Base-by-base conservation (phyloP, 2,329 filamentous ascomycete species). In the Xylaria sp. region DNA sequence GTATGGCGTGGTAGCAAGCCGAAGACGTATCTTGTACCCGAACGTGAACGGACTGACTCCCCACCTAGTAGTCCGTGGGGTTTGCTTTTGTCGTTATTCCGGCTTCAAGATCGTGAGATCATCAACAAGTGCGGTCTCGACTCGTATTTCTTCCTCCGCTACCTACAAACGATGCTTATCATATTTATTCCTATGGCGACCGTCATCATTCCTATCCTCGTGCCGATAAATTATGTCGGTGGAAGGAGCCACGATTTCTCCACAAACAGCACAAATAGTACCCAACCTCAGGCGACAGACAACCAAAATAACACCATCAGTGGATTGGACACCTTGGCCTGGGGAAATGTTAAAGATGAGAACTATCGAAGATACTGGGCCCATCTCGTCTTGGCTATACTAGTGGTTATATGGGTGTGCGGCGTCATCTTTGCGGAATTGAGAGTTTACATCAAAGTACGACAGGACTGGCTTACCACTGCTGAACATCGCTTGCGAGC, bases 51-150 rank as follows among this genome's bases (percentile, higher is more conserved):
- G 73, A 94, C 93, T 8, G 86, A 90, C n/a, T 83, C 92, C 0
- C 92, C 93, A 1, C 92, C 92, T 0, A 81, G 79, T 61, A 85
- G 79, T 55, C 82, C 85, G 45, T 83, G 86, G 78, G 82, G 82
- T 14, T 79, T 90, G 67, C 71, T 88, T 73, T 77, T 86, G 80
- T 78, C 83, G 83, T 71, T 97, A 85, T 85, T 92, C 82, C 79
- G 90, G 82, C 82, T 93, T 82, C 79, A 89, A 84, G 87, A 93
- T 69, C 85, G 93, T 12, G 93, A 97, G 74, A 89, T 99, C 73
- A 97, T 99, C 75, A 91, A 95, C 61, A 97, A 98, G 80, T 98
- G 95, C 74, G 96, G 96, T 19, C 87, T 99, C 9, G 96, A 99
- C 78, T 94, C 95, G 76, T 99, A 97, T 82, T 97, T 98, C 83